Evolutionary conservation across 2,329 filamentous ascomycete genomes (phyloP), one percentile per base, ranked within the genome.

Genomic region (Pseudofabraea citricarpa): DNA sequence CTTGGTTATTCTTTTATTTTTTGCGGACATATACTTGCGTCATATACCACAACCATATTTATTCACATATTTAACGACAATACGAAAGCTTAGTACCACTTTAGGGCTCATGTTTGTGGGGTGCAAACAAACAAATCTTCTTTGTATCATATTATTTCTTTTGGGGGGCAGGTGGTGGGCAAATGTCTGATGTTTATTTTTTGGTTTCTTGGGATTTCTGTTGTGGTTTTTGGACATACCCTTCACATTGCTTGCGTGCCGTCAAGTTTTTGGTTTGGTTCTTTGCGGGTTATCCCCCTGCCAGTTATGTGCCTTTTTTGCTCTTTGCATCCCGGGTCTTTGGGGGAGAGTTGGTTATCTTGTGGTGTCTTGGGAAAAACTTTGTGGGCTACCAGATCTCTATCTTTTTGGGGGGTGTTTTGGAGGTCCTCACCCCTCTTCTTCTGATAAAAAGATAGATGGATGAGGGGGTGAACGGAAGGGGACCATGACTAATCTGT

Each of bases 21-120:
- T 37, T 37, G 19, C 19, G 19, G 19, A 15, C 12, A 13, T 13
- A 37, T 37, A 10, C 23, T 22, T 22, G 23, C 35, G 35, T 21
- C 35, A 24, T 37, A 37, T 37, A 37, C 20, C 19, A 24, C 35
- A 37, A 37, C 3, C 35, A n/a, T 37, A 37, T 22, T 22, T 23
- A 37, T 13, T n/a, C 10, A n/a, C 19, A 22, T 37, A 37, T 37
- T 21, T 37, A 12, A 37, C 35, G 35, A 37, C 35, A 37, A 21
- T 24, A 21, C 18, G 35, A 20, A 20, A 13, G 9, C 15, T 23
- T 22, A n/a, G 15, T 22, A n/a, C 18, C 19, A 37, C 10, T n/a
- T n/a, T 12, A 22, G 13, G 27, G 13, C 21, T 37, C 10, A 13
- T 37, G 35, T 22, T 22, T 22, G 18, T 15, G 19, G 19, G 29